Base-by-base conservation (phyloP, 75 land plant genomes). In the Pinus tabuliformis region DNA sequence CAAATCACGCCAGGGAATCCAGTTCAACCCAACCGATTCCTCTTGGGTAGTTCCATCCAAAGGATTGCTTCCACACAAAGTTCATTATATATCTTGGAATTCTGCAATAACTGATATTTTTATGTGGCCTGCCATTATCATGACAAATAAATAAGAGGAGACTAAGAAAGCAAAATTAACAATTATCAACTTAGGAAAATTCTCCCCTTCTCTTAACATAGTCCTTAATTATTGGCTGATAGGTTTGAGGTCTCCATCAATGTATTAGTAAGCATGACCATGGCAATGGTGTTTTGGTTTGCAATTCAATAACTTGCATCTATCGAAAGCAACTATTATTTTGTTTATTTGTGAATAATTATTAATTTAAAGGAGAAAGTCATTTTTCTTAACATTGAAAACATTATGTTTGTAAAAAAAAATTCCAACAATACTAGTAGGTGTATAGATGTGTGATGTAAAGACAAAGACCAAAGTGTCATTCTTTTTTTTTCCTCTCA, bases 391-490 rank as follows among this genome's bases (percentile, higher is more conserved):
- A 14, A 87, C 85, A 59, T 83, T 89, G 81, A 82, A 87, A n/a
- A 90, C 81, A 82, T 82, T 77, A 78, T 57, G 65, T 88, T 90
- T 2, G 91, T 75, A 15, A 87, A 90, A 11, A 90, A 72, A 0
- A 84, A 76, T 63, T 89, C 90, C 8, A 90, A 84, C 49, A 89
- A 76, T 72, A 84, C 85, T 78, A 84, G 75, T 20, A 90, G 78
- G 49, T 83, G 90, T 81, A 90, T 24, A 90, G 78, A 45, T 85
- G 90, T 81, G 88, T 77, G 36, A 84, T 81, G 76, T 89, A 88
- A 52, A 90, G 79, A 12, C 75, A 59, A 16, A 90, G 63, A 33
- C 82, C 79, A 24, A 72, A 37, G 76, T 85, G 80, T 21, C 73
- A 49, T 33, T 33, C 33, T 33, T 33, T 33, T 33, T 33, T 33